Conservation (phyloP, 371 early-diverging fungal genomes). For the Syncephalis plumigaleata region DNA sequence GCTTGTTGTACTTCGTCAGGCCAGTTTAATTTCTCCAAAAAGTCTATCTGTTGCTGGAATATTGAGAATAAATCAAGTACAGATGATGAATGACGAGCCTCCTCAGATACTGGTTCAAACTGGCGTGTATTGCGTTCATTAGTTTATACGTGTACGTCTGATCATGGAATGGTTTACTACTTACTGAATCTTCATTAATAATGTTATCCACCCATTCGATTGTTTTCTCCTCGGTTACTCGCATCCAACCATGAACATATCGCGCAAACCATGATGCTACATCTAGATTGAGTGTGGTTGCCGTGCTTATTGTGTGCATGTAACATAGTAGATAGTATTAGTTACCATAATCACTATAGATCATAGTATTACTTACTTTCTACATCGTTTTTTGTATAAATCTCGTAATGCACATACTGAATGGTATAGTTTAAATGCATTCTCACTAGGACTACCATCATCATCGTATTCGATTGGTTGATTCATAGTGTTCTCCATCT, state of each 20-base stretch:
- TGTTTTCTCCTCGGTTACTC: conserved; percentile 28
- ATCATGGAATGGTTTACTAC: neutral
- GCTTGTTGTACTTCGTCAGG: conserved; percentile 50
- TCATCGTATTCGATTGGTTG: too few relatives aligned
- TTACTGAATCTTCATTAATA: conserved; percentile 40
- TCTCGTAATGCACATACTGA: neutral
- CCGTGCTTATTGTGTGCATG: neutral
- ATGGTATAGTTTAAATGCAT: conserved; percentile 1
- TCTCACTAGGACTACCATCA: neutral
- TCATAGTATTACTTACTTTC: neutral
- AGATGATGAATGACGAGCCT: conserved; percentile 57
- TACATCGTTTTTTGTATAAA: neutral
- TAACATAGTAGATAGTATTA: neutral
- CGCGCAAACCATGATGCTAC: conserved; percentile 44
- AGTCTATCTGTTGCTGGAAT: conserved; percentile 56
- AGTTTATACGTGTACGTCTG: too few relatives aligned
- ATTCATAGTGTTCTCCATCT: too few relatives aligned
- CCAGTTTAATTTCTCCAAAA: conserved; percentile 54
- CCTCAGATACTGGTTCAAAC: conserved; percentile 35
- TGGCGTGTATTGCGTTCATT: too few relatives aligned
- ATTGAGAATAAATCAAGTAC: conserved; percentile 58
- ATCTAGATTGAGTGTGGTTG: conserved; percentile 22
- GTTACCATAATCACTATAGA: neutral
- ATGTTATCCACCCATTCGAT: conserved; percentile 43
- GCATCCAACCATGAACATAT: conserved; percentile 37